Conservation (phyloP, 1,139 yeast species). For the Pichia sp. region DNA sequence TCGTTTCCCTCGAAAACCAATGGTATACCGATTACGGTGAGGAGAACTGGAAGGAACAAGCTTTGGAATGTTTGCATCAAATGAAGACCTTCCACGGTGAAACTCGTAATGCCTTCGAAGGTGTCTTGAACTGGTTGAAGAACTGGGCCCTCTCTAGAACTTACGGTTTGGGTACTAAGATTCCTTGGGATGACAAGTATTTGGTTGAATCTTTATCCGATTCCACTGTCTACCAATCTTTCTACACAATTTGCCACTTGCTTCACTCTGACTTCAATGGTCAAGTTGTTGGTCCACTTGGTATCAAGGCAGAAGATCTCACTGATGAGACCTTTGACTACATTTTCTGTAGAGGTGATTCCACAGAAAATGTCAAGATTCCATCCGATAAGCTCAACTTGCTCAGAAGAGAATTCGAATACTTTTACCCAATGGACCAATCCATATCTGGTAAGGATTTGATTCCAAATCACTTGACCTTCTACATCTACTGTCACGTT, state of each 20-base stretch:
- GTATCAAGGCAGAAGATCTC: constrained; percentile 75
- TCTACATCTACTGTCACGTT: constrained; percentile 87
- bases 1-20: constrained; percentile 96
- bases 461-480: constrained; percentile 94
- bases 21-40: constrained; percentile 99
- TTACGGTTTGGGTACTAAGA: constrained; percentile 89
- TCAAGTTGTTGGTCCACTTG: constrained; percentile 59
- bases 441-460: constrained; percentile 95
- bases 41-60: constrained; percentile 80
- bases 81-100: constrained; percentile 83
- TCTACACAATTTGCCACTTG: constrained; percentile 84
- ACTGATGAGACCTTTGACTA: constrained; percentile 93
- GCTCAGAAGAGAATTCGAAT: constrained; percentile 90
- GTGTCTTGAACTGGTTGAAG: constrained; percentile 92
- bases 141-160: constrained; percentile 99
- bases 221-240: constrained; percentile 94
- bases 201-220: constrained; percentile 94
- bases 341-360: constrained; percentile 62
- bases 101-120: constrained; percentile 88
- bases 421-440: constrained; percentile 88
- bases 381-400: constrained; percentile 60
- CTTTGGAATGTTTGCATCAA: constrained; percentile 67
- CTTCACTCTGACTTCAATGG: constrained; percentile 88
- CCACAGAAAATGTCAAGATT: constrained; percentile 52
- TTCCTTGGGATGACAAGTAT: constrained; percentile 96